Evolutionary conservation across 2,329 filamentous ascomycete genomes (phyloP), one percentile per base, ranked within the genome.

Genomic region (Stylonectria norvegica): DNA sequence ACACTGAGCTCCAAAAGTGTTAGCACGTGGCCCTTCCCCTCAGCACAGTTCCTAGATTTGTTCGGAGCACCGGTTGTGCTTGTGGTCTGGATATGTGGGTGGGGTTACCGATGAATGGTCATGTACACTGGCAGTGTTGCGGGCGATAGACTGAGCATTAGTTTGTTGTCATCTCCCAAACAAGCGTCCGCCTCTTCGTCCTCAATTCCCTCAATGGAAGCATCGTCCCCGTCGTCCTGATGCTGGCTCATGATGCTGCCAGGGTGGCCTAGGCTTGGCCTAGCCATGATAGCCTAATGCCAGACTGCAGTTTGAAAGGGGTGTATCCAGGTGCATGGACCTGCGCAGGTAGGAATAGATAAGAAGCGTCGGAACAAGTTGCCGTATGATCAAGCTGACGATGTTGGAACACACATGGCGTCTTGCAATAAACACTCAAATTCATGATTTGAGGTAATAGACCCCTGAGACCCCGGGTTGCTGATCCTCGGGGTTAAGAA

Each of bases 31-130:
- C n/a, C n/a, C n/a, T n/a, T n/a, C n/a, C n/a, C n/a, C n/a, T n/a
- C n/a, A n/a, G n/a, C n/a, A n/a, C n/a, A n/a, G n/a, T n/a, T n/a
- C n/a, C n/a, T n/a, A n/a, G n/a, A n/a, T n/a, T n/a, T n/a, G n/a
- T n/a, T n/a, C n/a, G n/a, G n/a, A 25, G 22, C 22, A 12, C 22
- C 22, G 22, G 22, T n/a, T 8, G 20, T 19, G 17, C 19, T 9
- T 22, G 17, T 20, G 10, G 23, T 42, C 25, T 18, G 12, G 15
- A 4, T 8, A 17, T 16, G 28, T 14, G 20, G 22, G 31, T 18
- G 19, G 44, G 17, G 27, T 54, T 53, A 57, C 54, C 54, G 53
- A 42, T 57, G 54, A 44, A 57, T 57, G 7, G 50, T 57, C 54
- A 57, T 57, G 34, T 57, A 57, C n/a, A 57, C 52, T 12, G 54